These are phyloP conservation scores for Exobasidium cylindrosporum DNA, from an alignment of 1,284 basidiomycete species.

Conservation along the genomic window DNA sequence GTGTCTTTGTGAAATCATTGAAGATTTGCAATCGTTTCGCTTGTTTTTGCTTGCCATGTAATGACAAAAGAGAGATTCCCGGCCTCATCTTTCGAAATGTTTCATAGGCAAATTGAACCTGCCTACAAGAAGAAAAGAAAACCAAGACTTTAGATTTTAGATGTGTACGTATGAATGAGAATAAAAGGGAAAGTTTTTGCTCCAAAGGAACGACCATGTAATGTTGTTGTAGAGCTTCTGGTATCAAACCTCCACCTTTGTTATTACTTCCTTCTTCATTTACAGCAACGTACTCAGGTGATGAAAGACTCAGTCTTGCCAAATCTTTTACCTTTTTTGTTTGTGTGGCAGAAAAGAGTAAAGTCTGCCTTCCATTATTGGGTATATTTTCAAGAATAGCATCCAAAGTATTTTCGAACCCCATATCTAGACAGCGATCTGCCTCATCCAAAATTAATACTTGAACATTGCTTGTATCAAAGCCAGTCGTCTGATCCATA, in stretches of 20 bases:
- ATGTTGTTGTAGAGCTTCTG: constrained; percentile 78
- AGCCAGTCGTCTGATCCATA: constrained; percentile 95
- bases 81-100: constrained; percentile 93
- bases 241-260: constrained; percentile 57
- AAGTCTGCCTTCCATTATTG: constrained; percentile 65
- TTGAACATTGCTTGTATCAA: constrained; percentile 85
- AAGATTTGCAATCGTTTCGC: constrained; percentile 67
- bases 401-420: constrained; percentile 81
- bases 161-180: constrained; percentile 92
- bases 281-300: constrained; percentile 72
- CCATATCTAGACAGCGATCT: constrained; percentile 94
- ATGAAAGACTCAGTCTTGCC: constrained; percentile 80
- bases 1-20: constrained; percentile 41
- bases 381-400: constrained; percentile 81
- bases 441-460: constrained; percentile 95
- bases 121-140: constrained; percentile 92
- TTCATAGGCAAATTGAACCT: constrained; percentile 82
- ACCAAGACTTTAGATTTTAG: constrained; percentile 87
- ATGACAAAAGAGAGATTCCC: constrained; percentile 80
- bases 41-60: constrained; percentile 98
- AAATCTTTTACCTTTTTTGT: constrained; percentile 85
- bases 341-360: constrained; percentile 95
- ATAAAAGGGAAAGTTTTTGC: constrained; percentile 85
- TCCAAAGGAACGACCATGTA: constrained; percentile 82
- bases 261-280: constrained; percentile 51